A percentile compares a stretch with the other conserved stretches of the same genome.
These are phyloP conservation scores for Talaromyces islandicus DNA, from an alignment of 2,329 filamentous ascomycete genomes.

Conservation along the genomic window DNA sequence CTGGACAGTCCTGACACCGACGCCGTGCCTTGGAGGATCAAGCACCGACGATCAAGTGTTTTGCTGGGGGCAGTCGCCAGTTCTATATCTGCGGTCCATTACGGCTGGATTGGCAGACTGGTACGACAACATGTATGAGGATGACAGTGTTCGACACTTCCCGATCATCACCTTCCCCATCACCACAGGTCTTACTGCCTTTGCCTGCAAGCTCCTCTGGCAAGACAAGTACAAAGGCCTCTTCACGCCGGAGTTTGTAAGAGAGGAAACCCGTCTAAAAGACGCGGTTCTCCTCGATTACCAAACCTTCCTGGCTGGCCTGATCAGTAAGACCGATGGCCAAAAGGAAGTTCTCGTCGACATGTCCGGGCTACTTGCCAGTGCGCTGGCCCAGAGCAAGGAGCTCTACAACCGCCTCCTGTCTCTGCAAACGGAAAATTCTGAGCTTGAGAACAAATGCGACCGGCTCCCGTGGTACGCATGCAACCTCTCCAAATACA, in stretches of 20 bases:
- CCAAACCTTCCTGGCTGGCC: neutral
- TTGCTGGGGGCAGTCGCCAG: neutral
- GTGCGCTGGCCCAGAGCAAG: neutral
- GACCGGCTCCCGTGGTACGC: neutral
- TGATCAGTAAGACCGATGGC: neutral
- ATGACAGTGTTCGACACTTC: slow-evolving; percentile 3
- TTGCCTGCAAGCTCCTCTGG: neutral
- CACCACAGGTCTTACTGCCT: neutral
- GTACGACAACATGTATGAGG: slow-evolving; percentile 5
- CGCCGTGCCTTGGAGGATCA: neutral
- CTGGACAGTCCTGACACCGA: neutral
- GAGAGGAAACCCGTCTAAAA: slow-evolving; percentile 3
- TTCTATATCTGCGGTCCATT: neutral
- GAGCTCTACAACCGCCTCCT: neutral
- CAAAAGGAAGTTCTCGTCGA: neutral
- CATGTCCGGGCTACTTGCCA: neutral
- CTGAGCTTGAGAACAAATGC: neutral
- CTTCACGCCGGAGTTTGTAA: neutral
- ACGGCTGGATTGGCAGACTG: neutral
- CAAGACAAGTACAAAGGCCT: slow-evolving; percentile 1
- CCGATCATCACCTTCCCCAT: neutral
- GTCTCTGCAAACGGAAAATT: neutral
- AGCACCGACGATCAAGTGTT: neutral
- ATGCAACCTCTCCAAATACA: neutral
- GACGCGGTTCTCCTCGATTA: slow-evolving; percentile 1